Conservation (phyloP, 208 protist species). For the Trypanosoma scelopori region DNA sequence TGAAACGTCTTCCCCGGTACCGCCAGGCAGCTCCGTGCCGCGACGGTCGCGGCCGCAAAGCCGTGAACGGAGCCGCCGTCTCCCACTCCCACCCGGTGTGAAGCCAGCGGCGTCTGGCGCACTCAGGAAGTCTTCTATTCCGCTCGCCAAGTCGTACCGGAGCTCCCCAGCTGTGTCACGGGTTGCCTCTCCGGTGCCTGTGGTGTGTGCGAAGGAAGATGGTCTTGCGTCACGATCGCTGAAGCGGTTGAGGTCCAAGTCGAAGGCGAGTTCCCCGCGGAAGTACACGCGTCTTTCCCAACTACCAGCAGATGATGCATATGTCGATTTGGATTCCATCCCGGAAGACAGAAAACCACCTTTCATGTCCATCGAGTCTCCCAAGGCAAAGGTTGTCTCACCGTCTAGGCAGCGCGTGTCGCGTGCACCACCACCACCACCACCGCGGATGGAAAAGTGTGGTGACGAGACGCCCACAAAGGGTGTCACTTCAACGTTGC, state of each 20-base stretch:
- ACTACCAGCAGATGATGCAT: not conserved
- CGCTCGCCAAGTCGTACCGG: conserved; percentile 19
- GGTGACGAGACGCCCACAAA: not conserved
- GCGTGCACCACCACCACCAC: conserved; percentile 14
- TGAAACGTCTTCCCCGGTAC: not conserved
- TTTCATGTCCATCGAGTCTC: conserved; percentile 19
- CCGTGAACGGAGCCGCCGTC: conserved; percentile 17
- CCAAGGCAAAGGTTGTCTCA: not conserved
- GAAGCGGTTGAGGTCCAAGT: conserved; percentile 17
- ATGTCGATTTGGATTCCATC: too few relatives aligned
- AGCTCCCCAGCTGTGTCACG: not conserved
- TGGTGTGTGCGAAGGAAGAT: not conserved
- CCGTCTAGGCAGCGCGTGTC: not conserved
- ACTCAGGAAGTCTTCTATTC: not conserved
- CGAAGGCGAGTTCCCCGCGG: not conserved
- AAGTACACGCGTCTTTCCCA: conserved; percentile 1
- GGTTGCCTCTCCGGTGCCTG: conserved; percentile 7
- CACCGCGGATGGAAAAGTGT: not conserved
- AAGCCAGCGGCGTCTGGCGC: not conserved
- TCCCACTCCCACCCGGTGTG: not conserved
- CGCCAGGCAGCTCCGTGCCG: not conserved
- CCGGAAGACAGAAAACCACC: conserved; percentile 4
- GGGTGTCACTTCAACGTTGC: not conserved
- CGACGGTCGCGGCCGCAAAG: conserved; percentile 13
- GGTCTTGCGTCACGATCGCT: not conserved